Evolutionary conservation across 495 filamentous ascomycete species (phyloP), one percentile per base, ranked within the genome.

Genomic region (Xylaria acuta): DNA sequence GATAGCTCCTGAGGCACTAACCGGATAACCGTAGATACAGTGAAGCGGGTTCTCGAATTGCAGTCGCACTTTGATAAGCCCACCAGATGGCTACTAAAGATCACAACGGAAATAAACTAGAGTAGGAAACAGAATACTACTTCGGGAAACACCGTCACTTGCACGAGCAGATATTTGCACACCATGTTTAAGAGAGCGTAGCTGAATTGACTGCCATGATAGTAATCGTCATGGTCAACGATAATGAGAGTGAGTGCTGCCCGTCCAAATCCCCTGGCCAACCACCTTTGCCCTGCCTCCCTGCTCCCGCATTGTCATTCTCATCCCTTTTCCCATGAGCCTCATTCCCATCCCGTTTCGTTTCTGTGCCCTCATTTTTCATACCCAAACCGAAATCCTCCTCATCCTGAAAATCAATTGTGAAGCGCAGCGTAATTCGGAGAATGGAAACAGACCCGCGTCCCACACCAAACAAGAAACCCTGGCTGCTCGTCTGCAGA

Each of bases 201-300:
- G 70, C 11, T 66, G 63, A 32, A 67, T 72, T 72, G 45, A 67
- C 12, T 45, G 63, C 51, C 70, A 72, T 67, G 70, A 72, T 67
- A 25, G 70, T 72, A 18, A 72, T 72, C 70, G 70, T 66, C 70
- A 72, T 60, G 70, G 63, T 64, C 7, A 72, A 45, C 49, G 70
- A 71, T 64, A 72, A 30, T 47, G 63, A 72, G 43, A 72, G 70
- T 65, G 63, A 72, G 49, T 60, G 63, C 41, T 67, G 49, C 30
- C 25, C 36, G 32, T 71, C 49, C 20, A 45, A 7, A 11, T 49
- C 62, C 25, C 22, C 47, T 49, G 8, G 12, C 49, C 47, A 11
- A 11, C 62, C 20, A 38, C 20, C 58, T 22, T 30, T 41, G 27
- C 43, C 34, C 69, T 12, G 16, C 36, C 14, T 51, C 20, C 34